Evolutionary conservation across 2,329 filamentous ascomycete species (phyloP), one percentile per base, ranked within the genome.

Genomic region (Hymenoscyphus scutula): DNA sequence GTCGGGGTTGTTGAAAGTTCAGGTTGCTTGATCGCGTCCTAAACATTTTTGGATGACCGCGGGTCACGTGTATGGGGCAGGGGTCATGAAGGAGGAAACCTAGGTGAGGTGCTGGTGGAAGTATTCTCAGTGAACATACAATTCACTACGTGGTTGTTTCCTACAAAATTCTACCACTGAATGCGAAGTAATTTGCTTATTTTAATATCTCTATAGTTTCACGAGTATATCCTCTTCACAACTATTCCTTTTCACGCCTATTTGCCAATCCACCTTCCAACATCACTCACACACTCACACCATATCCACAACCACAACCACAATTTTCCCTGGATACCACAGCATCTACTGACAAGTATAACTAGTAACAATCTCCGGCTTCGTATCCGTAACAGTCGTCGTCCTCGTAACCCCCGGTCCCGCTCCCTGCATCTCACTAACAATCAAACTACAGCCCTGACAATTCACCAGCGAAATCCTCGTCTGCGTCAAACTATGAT

Each of bases 401-500:
- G 37, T 57, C 51, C 58, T 60, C 4, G 53, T 64, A 57, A 54
- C 60, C 29, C 45, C 65, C 53, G 62, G 64, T n/a, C 37, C 65
- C 25, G 58, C n/a, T 2, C 62, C 64, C 13, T 60, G 41, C 45
- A 62, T 23, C 32, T 67, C 60, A n/a, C 32, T 45, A 23, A 60
- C 38, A 13, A 64, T 45, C 29, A 64, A 23, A 23, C 7, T 37
- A 59, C 67, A 68, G 2, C 62, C 63, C 13, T 38, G 41, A 62
- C 67, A 67, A 53, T 64, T 41, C 13, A 63, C 53, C 25, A 56
- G 29, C 6, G 25, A 30, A 10, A 60, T 65, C 13, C 6, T 38
- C 30, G 63, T 68, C 38, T 56, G 13, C 15, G 63, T 68, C 29
- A 53, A 54, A 3, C 56, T 58, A 61, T 63, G 53, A 17, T 60